Evolutionary conservation across 768 basidiomycete species (phyloP).

Genomic region (Amanita pallidorosea): DNA sequence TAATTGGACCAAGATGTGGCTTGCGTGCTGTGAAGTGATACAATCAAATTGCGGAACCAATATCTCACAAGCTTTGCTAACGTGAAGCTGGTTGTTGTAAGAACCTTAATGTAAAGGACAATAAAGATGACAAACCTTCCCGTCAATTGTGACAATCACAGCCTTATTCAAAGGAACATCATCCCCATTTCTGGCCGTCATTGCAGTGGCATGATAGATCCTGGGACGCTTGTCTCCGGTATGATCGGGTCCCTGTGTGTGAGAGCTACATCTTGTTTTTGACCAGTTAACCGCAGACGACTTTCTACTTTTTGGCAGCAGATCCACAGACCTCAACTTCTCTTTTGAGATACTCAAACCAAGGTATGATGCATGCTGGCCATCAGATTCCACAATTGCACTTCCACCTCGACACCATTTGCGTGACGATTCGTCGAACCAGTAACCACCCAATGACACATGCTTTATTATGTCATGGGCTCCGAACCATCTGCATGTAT

Average conservation of each 20-base stretch:
- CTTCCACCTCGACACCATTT: not conserved
- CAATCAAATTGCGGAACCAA: not conserved
- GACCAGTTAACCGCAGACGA: not conserved
- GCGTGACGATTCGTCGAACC: not conserved
- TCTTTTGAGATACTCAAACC: not conserved
- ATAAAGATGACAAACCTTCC: not conserved
- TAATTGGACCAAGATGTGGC: not conserved
- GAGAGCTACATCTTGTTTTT: constrained; percentile 1
- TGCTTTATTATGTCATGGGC: not conserved
- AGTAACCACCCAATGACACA: not conserved
- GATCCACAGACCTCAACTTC: not conserved
- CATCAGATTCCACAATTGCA: not conserved
- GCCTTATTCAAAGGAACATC: not conserved
- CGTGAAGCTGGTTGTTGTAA: not conserved
- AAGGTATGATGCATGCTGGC: not conserved
- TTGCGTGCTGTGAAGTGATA: not conserved
- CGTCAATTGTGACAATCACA: not conserved
- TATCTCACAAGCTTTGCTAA: not conserved
- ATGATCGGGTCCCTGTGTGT: not conserved
- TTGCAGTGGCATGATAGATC: not conserved
- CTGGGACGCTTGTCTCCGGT: not conserved
- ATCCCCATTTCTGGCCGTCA: not conserved
- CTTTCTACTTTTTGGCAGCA: not conserved
- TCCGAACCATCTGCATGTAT: not conserved
- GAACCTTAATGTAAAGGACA: not conserved